phyloP scores from a whole-genome alignment of 2,329 filamentous ascomycete species.

The Stenocarpella maydis region DNA sequence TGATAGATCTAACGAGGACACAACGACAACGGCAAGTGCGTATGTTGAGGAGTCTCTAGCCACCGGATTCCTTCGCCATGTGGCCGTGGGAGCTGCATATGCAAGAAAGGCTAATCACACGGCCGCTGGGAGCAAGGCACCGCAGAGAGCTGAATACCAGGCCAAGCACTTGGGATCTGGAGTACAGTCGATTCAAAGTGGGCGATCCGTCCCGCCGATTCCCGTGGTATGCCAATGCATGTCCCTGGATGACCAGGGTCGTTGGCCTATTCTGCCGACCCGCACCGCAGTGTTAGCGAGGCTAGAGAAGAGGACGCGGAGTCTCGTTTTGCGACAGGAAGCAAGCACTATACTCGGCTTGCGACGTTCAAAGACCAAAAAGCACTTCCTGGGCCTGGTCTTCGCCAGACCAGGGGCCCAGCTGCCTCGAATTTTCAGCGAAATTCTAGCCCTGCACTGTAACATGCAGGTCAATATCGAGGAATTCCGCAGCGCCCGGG shows the following conservation, averaged over 20 bases:
- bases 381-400: slow-evolving; percentile 4
- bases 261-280: slow-evolving; percentile 14
- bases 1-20: neutral
- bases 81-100: slow-evolving; percentile 26
- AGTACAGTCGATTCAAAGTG: slow-evolving; percentile 27
- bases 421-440: neutral
- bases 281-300: slow-evolving; percentile 23
- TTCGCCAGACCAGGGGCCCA: neutral
- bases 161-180: slow-evolving; percentile 15
- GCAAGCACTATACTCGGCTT: slow-evolving; percentile 22
- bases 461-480: slow-evolving; percentile 24
- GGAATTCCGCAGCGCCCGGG: neutral
- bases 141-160: slow-evolving; percentile 19
- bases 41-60: slow-evolving; percentile 25
- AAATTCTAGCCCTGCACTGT: slow-evolving; percentile 6
- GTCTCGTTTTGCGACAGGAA: slow-evolving; percentile 25
- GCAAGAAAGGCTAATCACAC: slow-evolving; percentile 26
- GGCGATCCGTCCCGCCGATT: slow-evolving; percentile 33
- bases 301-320: slow-evolving; percentile 27
- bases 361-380: slow-evolving; percentile 12
- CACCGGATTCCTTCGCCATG: slow-evolving; percentile 14
- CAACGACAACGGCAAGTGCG: slow-evolving; percentile 25
- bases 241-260: slow-evolving; percentile 17
- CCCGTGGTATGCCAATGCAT: slow-evolving; percentile 32
- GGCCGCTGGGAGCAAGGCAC: slow-evolving; percentile 2